Conservation (phyloP, 2,329 filamentous ascomycete species). For the Talaromyces sp. region DNA sequence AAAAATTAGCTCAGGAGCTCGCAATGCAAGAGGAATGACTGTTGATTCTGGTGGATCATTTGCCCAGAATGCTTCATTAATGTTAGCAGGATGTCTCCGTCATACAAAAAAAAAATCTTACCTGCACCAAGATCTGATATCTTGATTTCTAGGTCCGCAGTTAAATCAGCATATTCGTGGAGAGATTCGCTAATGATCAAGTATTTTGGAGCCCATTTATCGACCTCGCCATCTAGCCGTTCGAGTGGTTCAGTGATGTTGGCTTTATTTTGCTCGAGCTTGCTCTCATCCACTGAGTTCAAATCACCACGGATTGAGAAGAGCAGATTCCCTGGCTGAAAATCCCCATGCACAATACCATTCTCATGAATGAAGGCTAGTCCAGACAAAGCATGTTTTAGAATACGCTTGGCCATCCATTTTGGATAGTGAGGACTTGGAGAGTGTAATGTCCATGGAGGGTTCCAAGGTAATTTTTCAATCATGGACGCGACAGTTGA, state of each 20-base stretch:
- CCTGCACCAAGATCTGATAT: background rate
- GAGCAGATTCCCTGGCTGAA: conserved; percentile 20
- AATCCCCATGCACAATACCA: conserved; percentile 19
- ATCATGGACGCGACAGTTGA: background rate
- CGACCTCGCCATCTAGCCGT: background rate
- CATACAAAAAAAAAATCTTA: background rate
- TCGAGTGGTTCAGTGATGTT: background rate
- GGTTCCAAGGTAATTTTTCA: background rate
- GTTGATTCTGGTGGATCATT: conserved; percentile 17
- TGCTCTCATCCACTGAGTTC: conserved; percentile 11
- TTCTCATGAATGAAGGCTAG: conserved; percentile 18
- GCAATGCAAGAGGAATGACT: conserved; percentile 20
- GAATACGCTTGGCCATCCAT: conserved; percentile 19
- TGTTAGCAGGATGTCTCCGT: background rate
- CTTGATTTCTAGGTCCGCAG: background rate
- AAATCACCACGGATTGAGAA: conserved; percentile 15
- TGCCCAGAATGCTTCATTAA: background rate
- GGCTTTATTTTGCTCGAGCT: conserved; percentile 17
- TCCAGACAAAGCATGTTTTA: conserved; percentile 16
- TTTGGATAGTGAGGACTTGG: conserved; percentile 14
- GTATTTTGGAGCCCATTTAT: background rate
- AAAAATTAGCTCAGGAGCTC: conserved; percentile 24
- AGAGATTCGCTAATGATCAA: background rate
- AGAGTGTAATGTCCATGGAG: background rate
- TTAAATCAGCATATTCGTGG: background rate